phyloP scores from a whole-genome alignment of 805 yeast genomes.

The Metschnikowia lochheadii region DNA sequence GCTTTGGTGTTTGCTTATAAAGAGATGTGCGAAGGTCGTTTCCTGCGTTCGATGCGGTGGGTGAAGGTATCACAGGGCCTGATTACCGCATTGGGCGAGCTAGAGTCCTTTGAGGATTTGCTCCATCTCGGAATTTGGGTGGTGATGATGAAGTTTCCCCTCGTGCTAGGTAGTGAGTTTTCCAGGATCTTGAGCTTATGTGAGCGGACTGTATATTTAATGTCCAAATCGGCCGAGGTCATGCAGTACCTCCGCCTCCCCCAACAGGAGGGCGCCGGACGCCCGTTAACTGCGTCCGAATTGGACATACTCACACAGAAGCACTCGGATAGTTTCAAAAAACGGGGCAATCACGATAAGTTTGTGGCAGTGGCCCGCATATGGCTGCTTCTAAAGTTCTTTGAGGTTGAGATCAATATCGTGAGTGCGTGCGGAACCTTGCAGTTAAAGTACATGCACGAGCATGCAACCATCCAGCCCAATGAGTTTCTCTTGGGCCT shows the following conservation, averaged over 20 bases:
- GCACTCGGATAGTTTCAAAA: background rate
- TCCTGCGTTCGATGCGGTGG: conserved; percentile 6
- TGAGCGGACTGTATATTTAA: conserved; percentile 5
- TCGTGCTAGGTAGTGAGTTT: conserved; percentile 4
- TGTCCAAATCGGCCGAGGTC: conserved; percentile 6
- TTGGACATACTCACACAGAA: conserved; percentile 1
- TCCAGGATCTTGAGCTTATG: background rate
- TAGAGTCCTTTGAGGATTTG: conserved; percentile 10
- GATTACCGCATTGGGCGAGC: conserved; percentile 7
- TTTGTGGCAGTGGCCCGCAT: conserved; percentile 15
- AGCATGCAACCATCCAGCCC: conserved; percentile 12
- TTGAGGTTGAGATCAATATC: conserved; percentile 13
- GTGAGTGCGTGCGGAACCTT: conserved; percentile 7
- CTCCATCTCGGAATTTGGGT: conserved; percentile 12
- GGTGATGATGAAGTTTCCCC: conserved; percentile 9
- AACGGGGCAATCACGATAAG: conserved; percentile 3
- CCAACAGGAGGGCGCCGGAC: background rate
- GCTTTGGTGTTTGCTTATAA: conserved; percentile 10
- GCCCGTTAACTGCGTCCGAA: background rate
- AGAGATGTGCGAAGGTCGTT: conserved; percentile 6
- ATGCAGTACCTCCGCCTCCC: conserved; percentile 4
- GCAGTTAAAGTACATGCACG: conserved; percentile 6
- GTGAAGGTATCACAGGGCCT: conserved; percentile 6
- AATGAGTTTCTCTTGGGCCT: conserved; percentile 5
- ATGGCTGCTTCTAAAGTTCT: conserved; percentile 12